These are phyloP conservation scores for Monosporozyma siamensis DNA, from an alignment of 805 yeast species.

Conservation along the genomic window DNA sequence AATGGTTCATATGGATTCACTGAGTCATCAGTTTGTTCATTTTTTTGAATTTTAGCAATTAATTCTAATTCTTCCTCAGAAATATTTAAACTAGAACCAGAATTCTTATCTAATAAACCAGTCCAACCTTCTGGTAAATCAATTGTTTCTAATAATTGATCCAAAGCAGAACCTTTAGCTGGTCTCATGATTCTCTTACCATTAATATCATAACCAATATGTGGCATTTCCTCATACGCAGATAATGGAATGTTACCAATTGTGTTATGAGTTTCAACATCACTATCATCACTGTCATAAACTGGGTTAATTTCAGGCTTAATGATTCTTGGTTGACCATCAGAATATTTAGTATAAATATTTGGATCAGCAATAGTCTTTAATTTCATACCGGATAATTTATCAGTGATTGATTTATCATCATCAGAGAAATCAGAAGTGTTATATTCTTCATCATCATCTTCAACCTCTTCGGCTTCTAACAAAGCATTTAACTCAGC, in stretches of 20 bases:
- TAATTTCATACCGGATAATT: conserved; percentile 44
- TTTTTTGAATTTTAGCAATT: conserved; percentile 73
- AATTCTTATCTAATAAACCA: conserved; percentile 80
- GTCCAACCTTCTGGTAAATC: conserved; percentile 99
- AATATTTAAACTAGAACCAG: conserved; percentile 77
- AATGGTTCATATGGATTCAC: conserved; percentile 88
- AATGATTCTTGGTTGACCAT: conserved; percentile 70
- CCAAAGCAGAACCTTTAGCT: conserved; percentile 91
- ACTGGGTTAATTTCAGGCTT: conserved; percentile 88
- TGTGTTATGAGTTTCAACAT: conserved; percentile 70
- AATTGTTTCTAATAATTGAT: conserved; percentile 76
- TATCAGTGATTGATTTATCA: conserved; percentile 42
- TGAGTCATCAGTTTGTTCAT: conserved; percentile 71
- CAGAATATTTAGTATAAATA: conserved; percentile 50
- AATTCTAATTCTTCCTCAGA: conserved; percentile 82
- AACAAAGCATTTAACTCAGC: conserved; percentile 55
- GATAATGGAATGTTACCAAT: conserved; percentile 89
- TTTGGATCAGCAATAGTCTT: conserved; percentile 40
- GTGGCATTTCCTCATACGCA: conserved; percentile 96
- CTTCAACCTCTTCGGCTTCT: conserved; percentile 38
- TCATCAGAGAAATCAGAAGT: conserved; percentile 32
- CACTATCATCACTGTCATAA: conserved; percentile 93
- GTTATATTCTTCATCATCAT: conserved; percentile 19
- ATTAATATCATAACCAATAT: conserved; percentile 91
- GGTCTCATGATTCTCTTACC: conserved; percentile 99